Base-by-base conservation (phyloP, 2,329 filamentous ascomycete genomes). In the Hypoxylon sp. region DNA sequence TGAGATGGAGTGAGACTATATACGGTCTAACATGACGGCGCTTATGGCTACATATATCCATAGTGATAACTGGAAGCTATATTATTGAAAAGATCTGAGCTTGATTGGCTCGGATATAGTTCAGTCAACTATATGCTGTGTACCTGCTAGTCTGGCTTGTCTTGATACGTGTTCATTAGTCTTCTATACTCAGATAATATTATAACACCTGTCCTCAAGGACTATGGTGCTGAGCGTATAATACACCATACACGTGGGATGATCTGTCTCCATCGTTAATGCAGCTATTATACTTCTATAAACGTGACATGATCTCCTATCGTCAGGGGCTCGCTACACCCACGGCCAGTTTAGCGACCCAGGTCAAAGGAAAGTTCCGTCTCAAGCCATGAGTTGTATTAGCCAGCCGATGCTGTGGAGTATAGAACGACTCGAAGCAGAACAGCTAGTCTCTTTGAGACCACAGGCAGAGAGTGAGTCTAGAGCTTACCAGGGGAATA, bases 231-330 rank as follows among this genome's bases (percentile, higher is more conserved):
- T n/a, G 37, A 2, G 24, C 51, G 48, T 17, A 45, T 43, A 13
- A 49, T 61, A 29, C 43, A 48, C 31, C 45, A 55, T 49, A 48
- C 48, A 55, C 47, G 29, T 46, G 24, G 31, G 41, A 51, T 17
- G 43, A 31, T 17, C 46, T n/a, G 17, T 41, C 26, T 48, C 50
- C 33, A 60, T 49, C 40, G 11, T 54, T 58, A 60, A 58, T 58
- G 15, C 57, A 40, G 33, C 43, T 49, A 55, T 33, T 63, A 60
- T 60, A 41, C 60, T 55, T 63, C 57, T 33, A 20, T 24, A 37
- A 59, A 59, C 53, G 53, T 60, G 57, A 63, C 47, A 42, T 50
- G 20, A 42, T 13, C 47, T 31, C 46, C 38, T 40, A 31, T 23
- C 55, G 53, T 55, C 48, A 55, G 41, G 47, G 60, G 57, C 38